Conservation (phyloP, 2,329 filamentous ascomycete species). For the Beauveria australis region DNA sequence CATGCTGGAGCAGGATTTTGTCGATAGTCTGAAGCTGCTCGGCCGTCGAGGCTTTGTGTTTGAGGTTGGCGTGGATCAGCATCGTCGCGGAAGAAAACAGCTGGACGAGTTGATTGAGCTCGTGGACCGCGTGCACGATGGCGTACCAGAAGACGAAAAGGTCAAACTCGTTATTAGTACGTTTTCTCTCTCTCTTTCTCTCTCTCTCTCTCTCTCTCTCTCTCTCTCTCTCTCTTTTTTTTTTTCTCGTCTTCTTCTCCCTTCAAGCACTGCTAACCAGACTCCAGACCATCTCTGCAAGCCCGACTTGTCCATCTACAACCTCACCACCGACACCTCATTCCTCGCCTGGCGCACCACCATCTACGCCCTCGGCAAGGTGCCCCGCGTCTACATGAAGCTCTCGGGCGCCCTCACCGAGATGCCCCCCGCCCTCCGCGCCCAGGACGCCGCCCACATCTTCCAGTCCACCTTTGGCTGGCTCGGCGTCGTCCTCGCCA, state of each 20-base stretch:
- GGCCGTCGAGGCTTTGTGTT: conserved; percentile 60
- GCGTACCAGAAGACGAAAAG: conserved; percentile 48
- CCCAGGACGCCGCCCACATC: conserved; percentile 44
- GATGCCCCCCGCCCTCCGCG: conserved; percentile 51
- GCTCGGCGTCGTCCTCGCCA: conserved; percentile 61
- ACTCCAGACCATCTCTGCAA: conserved; percentile 78
- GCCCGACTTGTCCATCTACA: conserved; percentile 62
- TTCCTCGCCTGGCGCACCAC: conserved; percentile 63
- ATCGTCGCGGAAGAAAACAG: conserved; percentile 66
- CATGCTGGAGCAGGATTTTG: conserved; percentile 55
- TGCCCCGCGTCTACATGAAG: conserved; percentile 72
- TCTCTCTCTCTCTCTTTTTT: background rate
- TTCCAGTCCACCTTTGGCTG: conserved; percentile 60
- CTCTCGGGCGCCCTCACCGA: conserved; percentile 82
- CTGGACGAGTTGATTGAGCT: conserved; percentile 63
- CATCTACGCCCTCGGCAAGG: conserved; percentile 59
- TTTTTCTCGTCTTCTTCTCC: background rate
- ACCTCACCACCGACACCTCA: conserved; percentile 42
- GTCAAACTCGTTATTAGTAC: conserved; percentile 63
- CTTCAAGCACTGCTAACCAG: background rate
- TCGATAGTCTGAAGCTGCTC: conserved; percentile 57
- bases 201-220: too few relatives aligned
- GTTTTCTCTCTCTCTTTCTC: conserved; percentile 20
- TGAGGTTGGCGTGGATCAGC: conserved; percentile 77
- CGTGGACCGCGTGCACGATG: conserved; percentile 58